Conservation (phyloP, 768 basidiomycete genomes). For the Lentinula aciculospora region DNA sequence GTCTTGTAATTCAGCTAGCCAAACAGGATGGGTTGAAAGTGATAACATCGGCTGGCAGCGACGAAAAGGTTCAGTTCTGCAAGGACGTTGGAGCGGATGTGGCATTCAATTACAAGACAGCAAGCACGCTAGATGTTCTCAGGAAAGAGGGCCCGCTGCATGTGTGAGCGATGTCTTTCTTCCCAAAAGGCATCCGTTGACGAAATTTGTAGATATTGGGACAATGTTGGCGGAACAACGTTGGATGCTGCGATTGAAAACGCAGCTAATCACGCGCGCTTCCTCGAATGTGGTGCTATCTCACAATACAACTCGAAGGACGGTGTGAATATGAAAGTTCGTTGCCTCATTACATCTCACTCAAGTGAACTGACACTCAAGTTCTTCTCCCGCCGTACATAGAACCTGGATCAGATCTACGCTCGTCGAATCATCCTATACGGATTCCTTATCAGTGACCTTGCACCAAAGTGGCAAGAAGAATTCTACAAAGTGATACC, state of each 20-base stretch:
- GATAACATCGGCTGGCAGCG: conserved; percentile 65
- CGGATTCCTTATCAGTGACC: conserved; percentile 28
- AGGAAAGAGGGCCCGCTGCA: conserved; percentile 47
- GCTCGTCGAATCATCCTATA: conserved; percentile 9
- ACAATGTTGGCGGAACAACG: conserved; percentile 55
- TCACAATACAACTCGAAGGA: conserved; percentile 3
- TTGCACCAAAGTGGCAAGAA: conserved; percentile 19
- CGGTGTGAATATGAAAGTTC: conserved; percentile 4
- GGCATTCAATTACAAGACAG: conserved; percentile 71
- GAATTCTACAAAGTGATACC: conserved; percentile 27
- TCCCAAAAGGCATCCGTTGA: not conserved
- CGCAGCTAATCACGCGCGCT: conserved; percentile 37
- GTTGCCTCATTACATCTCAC: not conserved
- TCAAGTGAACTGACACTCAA: not conserved
- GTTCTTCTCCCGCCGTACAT: not conserved
- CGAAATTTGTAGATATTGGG: conserved; percentile 45
- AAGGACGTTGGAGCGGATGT: conserved; percentile 61
- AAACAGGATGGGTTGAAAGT: conserved; percentile 55
- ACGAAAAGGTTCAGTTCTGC: conserved; percentile 67
- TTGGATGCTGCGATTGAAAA: conserved; percentile 50
- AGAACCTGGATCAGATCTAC: conserved; percentile 7
- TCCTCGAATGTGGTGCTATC: conserved; percentile 28
- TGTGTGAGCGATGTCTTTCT: conserved; percentile 22
- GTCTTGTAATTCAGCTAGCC: conserved; percentile 40
- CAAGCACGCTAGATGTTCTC: conserved; percentile 44